Conservation (phyloP, 371 early-diverging fungal species). For the Mucor racemosus region DNA sequence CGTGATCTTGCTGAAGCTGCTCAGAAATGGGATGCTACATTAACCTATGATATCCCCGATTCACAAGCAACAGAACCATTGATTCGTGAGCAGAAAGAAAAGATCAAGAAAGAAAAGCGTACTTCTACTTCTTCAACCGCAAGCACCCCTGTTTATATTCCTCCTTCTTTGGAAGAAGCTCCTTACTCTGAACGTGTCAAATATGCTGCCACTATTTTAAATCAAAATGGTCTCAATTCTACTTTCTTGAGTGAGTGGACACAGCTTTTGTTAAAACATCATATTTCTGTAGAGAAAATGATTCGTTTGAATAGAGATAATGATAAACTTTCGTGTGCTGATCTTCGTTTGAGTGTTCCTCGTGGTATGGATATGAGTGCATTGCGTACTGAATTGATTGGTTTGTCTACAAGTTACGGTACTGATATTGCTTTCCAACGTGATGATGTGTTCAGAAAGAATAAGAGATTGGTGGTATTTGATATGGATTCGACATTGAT, state of each 20-base stretch:
- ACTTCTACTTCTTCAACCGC: slow-evolving; percentile 16
- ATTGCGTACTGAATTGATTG: slow-evolving; percentile 73
- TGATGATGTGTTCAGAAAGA: slow-evolving; percentile 85
- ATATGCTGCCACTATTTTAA: slow-evolving; percentile 83
- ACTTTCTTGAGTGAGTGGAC: slow-evolving; percentile 79
- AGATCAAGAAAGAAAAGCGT: slow-evolving; percentile 42
- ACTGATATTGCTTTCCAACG: slow-evolving; percentile 89
- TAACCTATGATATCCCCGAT: slow-evolving; percentile 81
- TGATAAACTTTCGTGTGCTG: slow-evolving; percentile 70
- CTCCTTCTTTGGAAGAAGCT: slow-evolving; percentile 76
- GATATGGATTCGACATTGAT: slow-evolving; percentile 99
- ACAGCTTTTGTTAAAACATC: slow-evolving; percentile 65
- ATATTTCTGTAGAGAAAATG: slow-evolving; percentile 84
- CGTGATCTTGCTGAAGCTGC: slow-evolving; percentile 76
- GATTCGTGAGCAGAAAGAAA: slow-evolving; percentile 26
- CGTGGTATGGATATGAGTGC: slow-evolving; percentile 59
- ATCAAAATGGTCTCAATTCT: slow-evolving; percentile 76
- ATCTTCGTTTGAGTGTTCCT: slow-evolving; percentile 81
- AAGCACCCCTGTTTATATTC: slow-evolving; percentile 34
- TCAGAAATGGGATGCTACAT: slow-evolving; percentile 79
- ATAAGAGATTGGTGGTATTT: slow-evolving; percentile 94
- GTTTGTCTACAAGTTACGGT: slow-evolving; percentile 67
- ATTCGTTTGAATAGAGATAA: slow-evolving; percentile 68
- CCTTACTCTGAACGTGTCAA: slow-evolving; percentile 81
- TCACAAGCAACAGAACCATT: slow-evolving; percentile 67